phyloP scores from a whole-genome alignment of 2,329 filamentous ascomycete species.

The Fusarium citri region DNA sequence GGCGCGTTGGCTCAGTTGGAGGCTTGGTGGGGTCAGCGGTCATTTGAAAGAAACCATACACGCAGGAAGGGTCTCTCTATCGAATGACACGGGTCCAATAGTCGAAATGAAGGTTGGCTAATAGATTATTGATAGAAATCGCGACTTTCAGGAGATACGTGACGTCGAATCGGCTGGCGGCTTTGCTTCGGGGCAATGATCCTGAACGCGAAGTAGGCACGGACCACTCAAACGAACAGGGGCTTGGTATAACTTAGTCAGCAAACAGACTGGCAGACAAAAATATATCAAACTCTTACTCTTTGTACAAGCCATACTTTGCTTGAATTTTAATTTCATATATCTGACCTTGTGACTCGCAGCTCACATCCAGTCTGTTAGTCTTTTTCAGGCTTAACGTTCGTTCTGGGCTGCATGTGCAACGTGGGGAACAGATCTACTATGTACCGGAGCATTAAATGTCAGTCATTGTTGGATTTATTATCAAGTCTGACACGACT shows the following conservation, averaged over 20 bases:
- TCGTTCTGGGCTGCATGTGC: slow-evolving; percentile 10
- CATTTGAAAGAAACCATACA: slow-evolving; percentile 44
- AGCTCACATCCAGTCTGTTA: slow-evolving; percentile 10
- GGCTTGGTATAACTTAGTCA: slow-evolving; percentile 11
- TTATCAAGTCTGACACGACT: slow-evolving; percentile 27
- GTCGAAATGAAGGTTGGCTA: slow-evolving; percentile 40
- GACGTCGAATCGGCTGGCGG: slow-evolving; percentile 51
- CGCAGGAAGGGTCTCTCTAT: slow-evolving; percentile 14
- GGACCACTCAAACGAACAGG: slow-evolving; percentile 38
- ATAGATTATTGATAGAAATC: slow-evolving; percentile 45
- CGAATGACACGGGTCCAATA: slow-evolving; percentile 22
- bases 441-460: slow-evolving; percentile 24
- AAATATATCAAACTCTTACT: neutral
- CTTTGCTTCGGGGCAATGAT: slow-evolving; percentile 42
- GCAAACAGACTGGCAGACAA: neutral
- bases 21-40: slow-evolving; percentile 44
- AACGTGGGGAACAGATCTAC: slow-evolving; percentile 33
- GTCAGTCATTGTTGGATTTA: slow-evolving; percentile 10
- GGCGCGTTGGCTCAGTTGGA: slow-evolving; percentile 50
- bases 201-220: slow-evolving; percentile 54
- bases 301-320: neutral
- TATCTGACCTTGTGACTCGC: slow-evolving; percentile 1
- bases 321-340: slow-evolving; percentile 3
- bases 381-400: slow-evolving; percentile 27
- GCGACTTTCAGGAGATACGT: slow-evolving; percentile 37